Conservation (phyloP, 257 asterid species). For the Nicotiana obtusifolia region DNA sequence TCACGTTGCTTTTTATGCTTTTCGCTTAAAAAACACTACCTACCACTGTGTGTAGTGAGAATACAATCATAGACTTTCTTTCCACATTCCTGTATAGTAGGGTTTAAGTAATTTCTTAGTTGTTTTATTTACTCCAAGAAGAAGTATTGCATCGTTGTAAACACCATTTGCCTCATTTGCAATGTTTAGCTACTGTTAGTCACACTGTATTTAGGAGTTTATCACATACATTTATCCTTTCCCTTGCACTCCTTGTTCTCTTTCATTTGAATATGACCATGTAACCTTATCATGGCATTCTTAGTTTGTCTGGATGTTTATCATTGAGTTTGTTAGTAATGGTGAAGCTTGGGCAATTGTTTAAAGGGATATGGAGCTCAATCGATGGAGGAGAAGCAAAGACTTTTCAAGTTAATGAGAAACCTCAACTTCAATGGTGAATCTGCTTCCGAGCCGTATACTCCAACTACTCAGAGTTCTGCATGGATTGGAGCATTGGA, state of each 20-base stretch:
- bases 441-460: slow-evolving; percentile 70
- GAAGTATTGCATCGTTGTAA: neutral
- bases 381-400: slow-evolving; percentile 95
- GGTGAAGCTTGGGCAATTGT: neutral
- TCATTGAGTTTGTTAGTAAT: slow-evolving; percentile 4
- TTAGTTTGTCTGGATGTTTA: neutral
- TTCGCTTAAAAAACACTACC: neutral
- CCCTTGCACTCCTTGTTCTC: neutral
- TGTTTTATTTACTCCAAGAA: neutral
- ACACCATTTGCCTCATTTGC: neutral
- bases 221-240: neutral
- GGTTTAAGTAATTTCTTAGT: neutral
- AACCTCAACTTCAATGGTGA: slow-evolving; percentile 89
- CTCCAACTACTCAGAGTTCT: slow-evolving; percentile 68
- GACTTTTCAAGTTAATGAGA: slow-evolving; percentile 89
- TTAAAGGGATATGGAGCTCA: slow-evolving; percentile 91
- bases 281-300: neutral
- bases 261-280: neutral
- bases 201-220: slow-evolving; percentile 4
- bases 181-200: neutral
- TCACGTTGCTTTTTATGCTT: too few species aligned
- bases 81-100: neutral
- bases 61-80: neutral
- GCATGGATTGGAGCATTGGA: slow-evolving; percentile 61
- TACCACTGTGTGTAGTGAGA: neutral